Base-by-base conservation (phyloP, 345 rosid species). In the Pistacia vera region DNA sequence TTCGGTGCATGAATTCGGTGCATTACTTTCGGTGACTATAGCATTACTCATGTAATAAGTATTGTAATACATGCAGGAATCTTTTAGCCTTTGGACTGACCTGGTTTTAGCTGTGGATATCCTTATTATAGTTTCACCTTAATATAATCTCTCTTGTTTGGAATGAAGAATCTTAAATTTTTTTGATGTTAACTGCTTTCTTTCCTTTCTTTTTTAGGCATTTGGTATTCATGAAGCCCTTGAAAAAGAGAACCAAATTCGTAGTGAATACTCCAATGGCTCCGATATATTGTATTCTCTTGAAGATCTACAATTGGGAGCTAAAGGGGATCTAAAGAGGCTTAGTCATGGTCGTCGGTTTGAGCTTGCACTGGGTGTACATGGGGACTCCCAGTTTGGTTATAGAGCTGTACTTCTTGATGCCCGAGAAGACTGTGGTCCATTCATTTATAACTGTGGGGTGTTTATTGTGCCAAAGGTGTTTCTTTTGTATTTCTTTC, bases 391-490 rank as follows among this genome's bases (percentile, higher is more conserved):
- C n/a, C 71, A 25, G 25, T 95, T 90, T 86, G 86, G 83, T 77
- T 95, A 86, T n/a, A 90, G 72, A 81, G 90, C 99, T 0, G 79
- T 92, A 35, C 87, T 95, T 82, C 90, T 95, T 82, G 99, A 95
- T 76, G 90, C 98, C 22, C 90, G 61, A n/a, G 88, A 86, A 49
- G 73, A 76, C n/a, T n/a, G 84, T 12, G 81, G 71, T 68, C 80
- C 84, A 60, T 92, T 88, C 68, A 73, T 83, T 58, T 89, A 84
- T 81, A 88, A 88, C 69, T 93, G 90, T 81, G 98, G 92, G 17
- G 90, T 93, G 76, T 92, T 95, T 78, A 88, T 95, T 73, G 98
- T 95, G 77, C 98, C 99, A 12, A 95, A 92, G 97, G 98, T 94
- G 78, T 63, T 74, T 41, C 63, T 68, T 63, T 38, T 38, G 41